Percentiles rank a stretch among this genome's conserved stretches.
phyloP scores from a whole-genome alignment of 345 rosid genomes.

The Camelina neglecta region DNA sequence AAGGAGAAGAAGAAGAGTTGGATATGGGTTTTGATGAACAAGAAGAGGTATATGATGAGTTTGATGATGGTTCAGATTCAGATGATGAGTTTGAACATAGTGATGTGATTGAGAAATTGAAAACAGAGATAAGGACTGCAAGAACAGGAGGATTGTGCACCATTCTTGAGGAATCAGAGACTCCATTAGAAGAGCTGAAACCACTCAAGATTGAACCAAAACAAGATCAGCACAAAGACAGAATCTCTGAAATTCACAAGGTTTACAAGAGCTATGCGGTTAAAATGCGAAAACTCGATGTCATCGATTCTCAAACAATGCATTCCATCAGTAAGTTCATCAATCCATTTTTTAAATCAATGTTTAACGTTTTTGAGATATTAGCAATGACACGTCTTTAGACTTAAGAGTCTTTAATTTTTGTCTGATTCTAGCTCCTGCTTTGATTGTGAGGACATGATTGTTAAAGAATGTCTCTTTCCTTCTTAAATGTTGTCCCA shows the following conservation, averaged over 20 bases:
- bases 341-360: constrained; percentile 5
- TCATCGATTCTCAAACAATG: constrained; percentile 73
- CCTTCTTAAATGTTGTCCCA: constrained; percentile 30
- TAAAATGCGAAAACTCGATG: constrained; percentile 78
- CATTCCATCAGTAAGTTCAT: constrained; percentile 65
- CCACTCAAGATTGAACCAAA: constrained; percentile 63
- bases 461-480: constrained; percentile 24
- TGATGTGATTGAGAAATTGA: constrained; percentile 67
- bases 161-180: constrained; percentile 77
- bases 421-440: constrained; percentile 9
- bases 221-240: constrained; percentile 52
- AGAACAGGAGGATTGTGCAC: constrained; percentile 85
- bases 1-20: constrained; percentile 25
- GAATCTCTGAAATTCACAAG: constrained; percentile 59
- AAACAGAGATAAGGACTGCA: constrained; percentile 60
- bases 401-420: constrained; percentile 1
- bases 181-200: constrained; percentile 51
- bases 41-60: constrained; percentile 43
- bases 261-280: constrained; percentile 64
- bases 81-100: constrained; percentile 57
- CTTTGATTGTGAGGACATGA: constrained; percentile 29
- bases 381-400: constrained; percentile 24
- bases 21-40: constrained; percentile 19
- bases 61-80: constrained; percentile 23
- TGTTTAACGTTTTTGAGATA: background rate